These are phyloP conservation scores for Globisporangium alternatum DNA, from an alignment of 352 stramenopile genomes.

Conservation along the genomic window DNA sequence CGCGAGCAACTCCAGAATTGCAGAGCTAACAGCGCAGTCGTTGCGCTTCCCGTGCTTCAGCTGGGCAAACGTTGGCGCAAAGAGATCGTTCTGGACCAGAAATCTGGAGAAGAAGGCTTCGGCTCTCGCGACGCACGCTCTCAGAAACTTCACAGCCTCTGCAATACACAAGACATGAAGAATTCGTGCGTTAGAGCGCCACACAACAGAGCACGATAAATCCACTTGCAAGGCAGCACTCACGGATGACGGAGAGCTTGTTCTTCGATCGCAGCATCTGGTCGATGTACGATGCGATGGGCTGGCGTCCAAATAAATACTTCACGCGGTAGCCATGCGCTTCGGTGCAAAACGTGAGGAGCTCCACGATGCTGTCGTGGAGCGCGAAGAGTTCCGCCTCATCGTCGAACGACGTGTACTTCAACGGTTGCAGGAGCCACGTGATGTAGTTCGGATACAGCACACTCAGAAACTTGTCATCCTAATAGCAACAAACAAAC, in stretches of 20 bases:
- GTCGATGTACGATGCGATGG: slow-evolving; percentile 66
- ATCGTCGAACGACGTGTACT: slow-evolving; percentile 49
- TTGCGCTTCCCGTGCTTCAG: slow-evolving; percentile 52
- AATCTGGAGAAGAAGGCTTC: slow-evolving; percentile 85
- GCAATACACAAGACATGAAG: background rate
- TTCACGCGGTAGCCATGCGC: slow-evolving; percentile 85
- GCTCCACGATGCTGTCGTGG: slow-evolving; percentile 81
- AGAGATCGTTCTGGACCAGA: slow-evolving; percentile 73
- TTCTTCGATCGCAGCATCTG: slow-evolving; percentile 80
- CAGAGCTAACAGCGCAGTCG: slow-evolving; percentile 59
- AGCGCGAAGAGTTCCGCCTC: slow-evolving; percentile 60
- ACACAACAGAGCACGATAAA: background rate
- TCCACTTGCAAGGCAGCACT: slow-evolving; percentile 16
- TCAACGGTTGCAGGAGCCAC: slow-evolving; percentile 80
- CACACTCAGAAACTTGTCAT: slow-evolving; percentile 87
- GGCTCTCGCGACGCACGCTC: slow-evolving; percentile 62
- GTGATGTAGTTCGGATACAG: slow-evolving; percentile 87
- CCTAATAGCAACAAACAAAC: slow-evolving; percentile 24
- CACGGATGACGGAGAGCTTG: slow-evolving; percentile 85
- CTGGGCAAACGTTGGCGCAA: slow-evolving; percentile 51
- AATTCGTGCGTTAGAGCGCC: background rate
- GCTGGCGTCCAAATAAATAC: slow-evolving; percentile 80
- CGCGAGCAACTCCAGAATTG: slow-evolving; percentile 68
- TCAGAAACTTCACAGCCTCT: slow-evolving; percentile 81
- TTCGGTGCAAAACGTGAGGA: slow-evolving; percentile 85